Evolutionary conservation across 1,284 basidiomycete species (phyloP).

Genomic region (Cryptococcus maquisensis): DNA sequence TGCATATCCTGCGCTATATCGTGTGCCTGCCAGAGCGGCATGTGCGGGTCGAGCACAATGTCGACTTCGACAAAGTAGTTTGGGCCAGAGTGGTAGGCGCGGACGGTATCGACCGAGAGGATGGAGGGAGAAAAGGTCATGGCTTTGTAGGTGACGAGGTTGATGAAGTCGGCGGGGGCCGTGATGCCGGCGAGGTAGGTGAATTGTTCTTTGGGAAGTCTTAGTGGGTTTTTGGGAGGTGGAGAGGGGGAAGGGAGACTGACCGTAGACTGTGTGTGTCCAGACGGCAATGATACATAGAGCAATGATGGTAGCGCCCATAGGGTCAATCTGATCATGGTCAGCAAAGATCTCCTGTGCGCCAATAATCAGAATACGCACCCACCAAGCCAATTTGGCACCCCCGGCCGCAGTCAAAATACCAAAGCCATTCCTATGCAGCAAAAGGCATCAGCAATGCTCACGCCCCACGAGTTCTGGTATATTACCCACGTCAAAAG

Average conservation of each 20-base stretch:
- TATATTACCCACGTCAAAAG: constrained; percentile 63
- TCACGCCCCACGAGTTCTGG: too few relatives aligned
- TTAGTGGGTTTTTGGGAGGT: too few relatives aligned
- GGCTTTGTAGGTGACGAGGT: constrained; percentile 88
- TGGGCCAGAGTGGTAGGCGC: constrained; percentile 71
- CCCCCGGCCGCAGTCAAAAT: constrained; percentile 87
- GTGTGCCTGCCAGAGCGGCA: constrained; percentile 86
- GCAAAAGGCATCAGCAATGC: not conserved
- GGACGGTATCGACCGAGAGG: constrained; percentile 78
- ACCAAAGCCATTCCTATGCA: constrained; percentile 57
- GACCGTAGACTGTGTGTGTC: constrained; percentile 64
- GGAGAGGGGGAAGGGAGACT: constrained; percentile 3
- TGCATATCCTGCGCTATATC: constrained; percentile 88
- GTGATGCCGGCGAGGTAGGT: constrained; percentile 84
- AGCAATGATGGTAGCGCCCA: constrained; percentile 60
- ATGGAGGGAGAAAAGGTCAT: constrained; percentile 84
- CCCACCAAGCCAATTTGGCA: constrained; percentile 59
- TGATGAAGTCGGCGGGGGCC: constrained; percentile 83
- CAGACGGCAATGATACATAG: constrained; percentile 76
- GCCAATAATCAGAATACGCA: not conserved
- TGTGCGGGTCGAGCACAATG: constrained; percentile 85
- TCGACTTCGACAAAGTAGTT: constrained; percentile 92
- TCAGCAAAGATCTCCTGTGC: not conserved
- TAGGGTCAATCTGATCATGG: constrained; percentile 40
- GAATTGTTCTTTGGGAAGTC: constrained; percentile 60